Conservation (phyloP, 257 asterid genomes). For the Scutellaria galericulata region DNA sequence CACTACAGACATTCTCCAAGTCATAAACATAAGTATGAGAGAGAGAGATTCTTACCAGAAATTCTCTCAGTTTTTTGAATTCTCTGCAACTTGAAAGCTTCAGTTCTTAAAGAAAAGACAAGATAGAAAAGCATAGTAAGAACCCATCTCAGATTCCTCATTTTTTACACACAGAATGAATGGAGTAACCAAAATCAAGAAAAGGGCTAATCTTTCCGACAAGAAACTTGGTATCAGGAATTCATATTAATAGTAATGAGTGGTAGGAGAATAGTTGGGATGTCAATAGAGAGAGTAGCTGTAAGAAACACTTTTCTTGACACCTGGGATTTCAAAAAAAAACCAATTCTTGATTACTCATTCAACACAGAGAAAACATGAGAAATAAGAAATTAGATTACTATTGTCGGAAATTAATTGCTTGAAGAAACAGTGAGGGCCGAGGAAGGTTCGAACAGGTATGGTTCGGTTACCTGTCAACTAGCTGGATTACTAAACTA, state of each 20-base stretch:
- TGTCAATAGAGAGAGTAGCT: slow-evolving; percentile 57
- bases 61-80: slow-evolving; percentile 47
- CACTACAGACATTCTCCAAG: no score
- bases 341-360: neutral
- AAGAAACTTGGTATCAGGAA: neutral
- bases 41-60: slow-evolving; percentile 35
- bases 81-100: slow-evolving; percentile 41
- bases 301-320: slow-evolving; percentile 50
- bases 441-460: neutral
- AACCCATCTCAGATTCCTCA: slow-evolving; percentile 43
- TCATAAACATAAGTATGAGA: neutral
- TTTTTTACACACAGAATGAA: slow-evolving; percentile 24
- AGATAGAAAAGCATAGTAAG: slow-evolving; percentile 30
- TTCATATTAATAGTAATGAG: neutral
- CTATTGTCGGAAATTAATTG: neutral
- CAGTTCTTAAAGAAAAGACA: slow-evolving; percentile 35
- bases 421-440: slow-evolving; percentile 9
- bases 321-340: slow-evolving; percentile 39
- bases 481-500: neutral
- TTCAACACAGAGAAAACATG: neutral
- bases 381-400: neutral
- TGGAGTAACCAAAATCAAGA: slow-evolving; percentile 20
- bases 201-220: neutral
- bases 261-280: slow-evolving; percentile 50
- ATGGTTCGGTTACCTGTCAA: neutral